phyloP scores from a whole-genome alignment of 2,329 filamentous ascomycete species.

The Diplodia scrobiculata region DNA sequence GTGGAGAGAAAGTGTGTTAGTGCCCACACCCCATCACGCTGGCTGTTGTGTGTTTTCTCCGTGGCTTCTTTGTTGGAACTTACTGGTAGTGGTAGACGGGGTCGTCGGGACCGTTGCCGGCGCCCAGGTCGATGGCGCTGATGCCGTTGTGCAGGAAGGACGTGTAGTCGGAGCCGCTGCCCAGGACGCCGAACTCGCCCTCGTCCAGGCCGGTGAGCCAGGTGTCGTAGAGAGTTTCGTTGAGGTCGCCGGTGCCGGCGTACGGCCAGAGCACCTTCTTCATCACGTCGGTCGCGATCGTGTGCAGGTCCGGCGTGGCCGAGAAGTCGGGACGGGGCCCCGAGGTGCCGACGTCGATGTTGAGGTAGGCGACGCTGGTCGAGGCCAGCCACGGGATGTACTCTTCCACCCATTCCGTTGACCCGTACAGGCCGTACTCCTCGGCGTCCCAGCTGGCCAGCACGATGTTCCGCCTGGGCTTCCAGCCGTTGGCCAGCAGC shows the following conservation, averaged over 20 bases:
- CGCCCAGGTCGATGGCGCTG: slow-evolving; percentile 48
- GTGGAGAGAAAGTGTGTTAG: no score
- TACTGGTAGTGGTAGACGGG: slow-evolving; percentile 46
- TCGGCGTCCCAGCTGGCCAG: slow-evolving; percentile 51
- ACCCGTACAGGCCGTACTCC: slow-evolving; percentile 45
- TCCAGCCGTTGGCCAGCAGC: slow-evolving; percentile 54
- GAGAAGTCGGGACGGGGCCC: slow-evolving; percentile 47
- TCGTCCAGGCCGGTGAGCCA: slow-evolving; percentile 41
- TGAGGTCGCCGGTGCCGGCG: slow-evolving; percentile 37
- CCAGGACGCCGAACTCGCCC: slow-evolving; percentile 49
- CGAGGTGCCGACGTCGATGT: slow-evolving; percentile 54
- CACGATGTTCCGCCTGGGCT: slow-evolving; percentile 55
- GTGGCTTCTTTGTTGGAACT: slow-evolving; percentile 31
- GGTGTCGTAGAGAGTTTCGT: slow-evolving; percentile 51
- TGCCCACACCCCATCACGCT: no score
- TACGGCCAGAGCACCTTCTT: slow-evolving; percentile 50
- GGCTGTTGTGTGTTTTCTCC: not conserved
- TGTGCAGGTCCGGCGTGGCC: slow-evolving; percentile 48
- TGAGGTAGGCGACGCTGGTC: slow-evolving; percentile 53
- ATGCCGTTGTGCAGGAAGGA: slow-evolving; percentile 53
- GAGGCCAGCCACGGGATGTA: slow-evolving; percentile 52
- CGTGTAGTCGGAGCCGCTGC: slow-evolving; percentile 53
- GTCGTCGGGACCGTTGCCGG: slow-evolving; percentile 43
- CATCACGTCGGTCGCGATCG: slow-evolving; percentile 41
- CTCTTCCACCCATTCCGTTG: slow-evolving; percentile 56